Percentiles rank a stretch among this genome's conserved stretches.
These are phyloP conservation scores for Phytophthora crassamura DNA, from an alignment of 352 stramenopile genomes.

Conservation along the genomic window DNA sequence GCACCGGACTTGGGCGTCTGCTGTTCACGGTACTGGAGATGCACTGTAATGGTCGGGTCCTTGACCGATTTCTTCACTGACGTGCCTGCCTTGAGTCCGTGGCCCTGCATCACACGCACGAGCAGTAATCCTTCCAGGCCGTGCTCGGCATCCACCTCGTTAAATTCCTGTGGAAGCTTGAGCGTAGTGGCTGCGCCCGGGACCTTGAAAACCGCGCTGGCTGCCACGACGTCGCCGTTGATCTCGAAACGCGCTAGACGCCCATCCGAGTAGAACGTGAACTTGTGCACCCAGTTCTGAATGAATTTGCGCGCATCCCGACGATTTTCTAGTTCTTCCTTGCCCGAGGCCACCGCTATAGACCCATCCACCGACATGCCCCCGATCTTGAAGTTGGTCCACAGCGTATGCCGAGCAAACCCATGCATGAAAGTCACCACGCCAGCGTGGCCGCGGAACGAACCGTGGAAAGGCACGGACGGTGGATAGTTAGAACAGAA, in stretches of 20 bases:
- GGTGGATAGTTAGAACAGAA: constrained; percentile 91
- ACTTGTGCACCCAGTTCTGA: constrained; percentile 92
- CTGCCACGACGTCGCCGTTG: constrained; percentile 87
- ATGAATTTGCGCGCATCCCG: constrained; percentile 85
- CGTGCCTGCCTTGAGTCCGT: constrained; percentile 75
- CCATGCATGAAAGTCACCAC: constrained; percentile 84
- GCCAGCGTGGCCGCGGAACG: constrained; percentile 73
- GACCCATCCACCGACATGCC: constrained; percentile 85
- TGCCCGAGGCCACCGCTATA: constrained; percentile 83
- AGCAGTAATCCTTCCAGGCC: constrained; percentile 71
- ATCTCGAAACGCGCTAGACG: constrained; percentile 89
- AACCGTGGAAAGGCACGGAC: constrained; percentile 88
- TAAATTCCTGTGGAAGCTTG: constrained; percentile 89
- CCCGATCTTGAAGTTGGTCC: constrained; percentile 90
- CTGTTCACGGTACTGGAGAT: constrained; percentile 72
- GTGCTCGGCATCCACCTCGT: constrained; percentile 86
- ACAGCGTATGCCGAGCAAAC: constrained; percentile 79
- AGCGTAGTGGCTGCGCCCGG: constrained; percentile 84
- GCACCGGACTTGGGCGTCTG: constrained; percentile 41
- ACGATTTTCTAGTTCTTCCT: constrained; percentile 89
- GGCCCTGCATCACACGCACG: constrained; percentile 84
- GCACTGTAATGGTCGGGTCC: constrained; percentile 63
- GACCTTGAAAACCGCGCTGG: constrained; percentile 88
- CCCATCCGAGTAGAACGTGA: constrained; percentile 87
- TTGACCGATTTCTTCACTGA: constrained; percentile 76